Evolutionary conservation across 2,329 filamentous ascomycete species (phyloP), one percentile per base, ranked within the genome.

Genomic region (Pseudocercospora crystallina): DNA sequence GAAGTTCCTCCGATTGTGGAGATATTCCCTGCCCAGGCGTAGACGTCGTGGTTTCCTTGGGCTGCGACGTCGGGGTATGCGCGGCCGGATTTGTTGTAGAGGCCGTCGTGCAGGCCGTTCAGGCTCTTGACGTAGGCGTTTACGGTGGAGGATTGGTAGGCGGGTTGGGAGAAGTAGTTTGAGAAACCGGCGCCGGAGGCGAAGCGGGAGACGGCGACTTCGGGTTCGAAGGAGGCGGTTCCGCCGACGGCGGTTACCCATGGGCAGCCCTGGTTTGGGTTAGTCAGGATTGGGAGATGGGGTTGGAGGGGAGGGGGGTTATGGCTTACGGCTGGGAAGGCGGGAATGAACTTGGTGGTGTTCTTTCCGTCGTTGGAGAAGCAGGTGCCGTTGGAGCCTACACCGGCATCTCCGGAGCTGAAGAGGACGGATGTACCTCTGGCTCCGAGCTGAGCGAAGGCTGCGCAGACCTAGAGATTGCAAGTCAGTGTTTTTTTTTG

Each of bases 391-490:
- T 71, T 70, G 2, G 62, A 54, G 9, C 80, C 80, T n/a, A 84
- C 76, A 33, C 83, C 82, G 30, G 67, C 65, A 59, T 89, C 84
- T 5, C 86, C 86, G 10, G 78, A 80, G n/a, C 80, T 77, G 55
- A 83, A 82, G 20, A 87, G 69, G 12, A 87, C 73, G 0, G 80
- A 80, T 2, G 84, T 78, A 15, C 85, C 85, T 39, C 84, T 80
- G 1, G 81, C 78, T 13, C 83, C 84, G 32, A 87, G 80, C 60
- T 85, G 78, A 42, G 78, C 80, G 61, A 86, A 84, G 57, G 82
- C 73, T 56, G 43, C 20, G 13, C 41, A 43, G 20, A 26, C 20
- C 20, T 26, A 26, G 4, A 26, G 20, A 26, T 26, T 3, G 20
- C 20, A 26, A 26, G 20, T 26, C 20, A 26, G 20, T 26, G 20